Conservation (phyloP, 2,329 filamentous ascomycete species). For the Trichophyton benhamiae region DNA sequence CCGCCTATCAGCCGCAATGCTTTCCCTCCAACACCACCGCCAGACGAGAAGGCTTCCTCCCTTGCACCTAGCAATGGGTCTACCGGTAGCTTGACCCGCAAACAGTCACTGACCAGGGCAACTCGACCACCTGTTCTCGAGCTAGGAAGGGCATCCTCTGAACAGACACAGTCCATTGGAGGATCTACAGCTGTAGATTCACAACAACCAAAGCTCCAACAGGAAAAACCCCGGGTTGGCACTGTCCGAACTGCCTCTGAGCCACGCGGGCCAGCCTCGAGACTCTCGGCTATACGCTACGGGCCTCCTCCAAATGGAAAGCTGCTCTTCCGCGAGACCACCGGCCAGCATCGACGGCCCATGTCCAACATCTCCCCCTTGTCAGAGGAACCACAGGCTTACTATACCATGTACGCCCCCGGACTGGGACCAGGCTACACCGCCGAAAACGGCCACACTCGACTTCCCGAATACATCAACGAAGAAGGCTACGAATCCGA, state of each 20-base stretch:
- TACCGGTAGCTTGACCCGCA: constrained; percentile 27
- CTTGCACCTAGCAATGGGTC: constrained; percentile 16
- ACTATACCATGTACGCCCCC: constrained; percentile 14
- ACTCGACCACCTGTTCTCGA: constrained; percentile 36
- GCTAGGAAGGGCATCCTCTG: constrained; percentile 20
- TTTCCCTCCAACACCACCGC: constrained; percentile 96
- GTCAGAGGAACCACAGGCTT: constrained; percentile 18
- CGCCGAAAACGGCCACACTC: constrained; percentile 16
- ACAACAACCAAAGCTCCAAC: constrained; percentile 11
- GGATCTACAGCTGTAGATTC: background rate
- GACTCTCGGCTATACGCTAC: constrained; percentile 22
- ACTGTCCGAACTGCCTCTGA: constrained; percentile 42
- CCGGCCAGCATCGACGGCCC: constrained; percentile 21
- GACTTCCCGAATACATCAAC: constrained; percentile 55
- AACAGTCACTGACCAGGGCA: constrained; percentile 39
- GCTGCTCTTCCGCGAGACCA: constrained; percentile 21
- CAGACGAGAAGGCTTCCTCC: constrained; percentile 56
- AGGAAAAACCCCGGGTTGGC: constrained; percentile 33
- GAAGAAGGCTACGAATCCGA: constrained; percentile 58
- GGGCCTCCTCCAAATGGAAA: constrained; percentile 2
- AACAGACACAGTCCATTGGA: constrained; percentile 21
- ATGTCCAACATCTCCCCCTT: constrained; percentile 21
- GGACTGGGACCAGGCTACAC: constrained; percentile 23
- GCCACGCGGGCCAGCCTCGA: constrained; percentile 33
- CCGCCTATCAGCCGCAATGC: constrained; percentile 66